phyloP scores from a whole-genome alignment of 768 basidiomycete genomes.

The Lactarius vividus region DNA sequence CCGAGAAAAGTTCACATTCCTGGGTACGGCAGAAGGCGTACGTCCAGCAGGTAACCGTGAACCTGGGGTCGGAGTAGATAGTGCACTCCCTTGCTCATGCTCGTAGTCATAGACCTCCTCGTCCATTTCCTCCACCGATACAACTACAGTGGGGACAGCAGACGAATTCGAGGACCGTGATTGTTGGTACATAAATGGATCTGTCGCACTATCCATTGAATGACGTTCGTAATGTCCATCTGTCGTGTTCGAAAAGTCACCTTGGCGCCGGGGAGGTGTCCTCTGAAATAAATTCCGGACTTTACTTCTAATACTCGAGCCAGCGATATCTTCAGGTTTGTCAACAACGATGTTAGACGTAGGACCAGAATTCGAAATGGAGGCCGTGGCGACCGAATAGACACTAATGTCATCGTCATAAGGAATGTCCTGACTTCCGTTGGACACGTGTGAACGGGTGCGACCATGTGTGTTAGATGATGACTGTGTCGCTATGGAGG shows the following conservation, averaged over 20 bases:
- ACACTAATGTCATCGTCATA: slow-evolving; percentile 43
- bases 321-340: slow-evolving; percentile 2
- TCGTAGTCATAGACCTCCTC: slow-evolving; percentile 5
- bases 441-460: slow-evolving; percentile 22
- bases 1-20: slow-evolving; percentile 60
- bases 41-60: slow-evolving; percentile 32
- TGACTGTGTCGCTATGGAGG: slow-evolving; percentile 39
- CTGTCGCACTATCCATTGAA: slow-evolving; percentile 13
- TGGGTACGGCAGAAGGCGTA: slow-evolving; percentile 45
- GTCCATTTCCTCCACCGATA: slow-evolving; percentile 43
- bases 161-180: slow-evolving; percentile 19
- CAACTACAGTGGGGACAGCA: slow-evolving; percentile 50
- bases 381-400: slow-evolving; percentile 39
- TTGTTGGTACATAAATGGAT: slow-evolving; percentile 28
- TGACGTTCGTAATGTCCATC: not conserved
- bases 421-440: slow-evolving; percentile 18
- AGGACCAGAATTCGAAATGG: slow-evolving; percentile 37
- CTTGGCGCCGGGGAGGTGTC: not conserved
- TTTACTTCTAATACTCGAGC: not conserved
- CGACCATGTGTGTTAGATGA: slow-evolving; percentile 30
- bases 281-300: not conserved
- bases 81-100: slow-evolving; percentile 9
- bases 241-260: not conserved
- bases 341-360: not conserved
- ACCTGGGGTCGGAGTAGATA: slow-evolving; percentile 31